phyloP scores from a whole-genome alignment of 2,329 filamentous ascomycete genomes.

The Bipolaris sorokiniana region DNA sequence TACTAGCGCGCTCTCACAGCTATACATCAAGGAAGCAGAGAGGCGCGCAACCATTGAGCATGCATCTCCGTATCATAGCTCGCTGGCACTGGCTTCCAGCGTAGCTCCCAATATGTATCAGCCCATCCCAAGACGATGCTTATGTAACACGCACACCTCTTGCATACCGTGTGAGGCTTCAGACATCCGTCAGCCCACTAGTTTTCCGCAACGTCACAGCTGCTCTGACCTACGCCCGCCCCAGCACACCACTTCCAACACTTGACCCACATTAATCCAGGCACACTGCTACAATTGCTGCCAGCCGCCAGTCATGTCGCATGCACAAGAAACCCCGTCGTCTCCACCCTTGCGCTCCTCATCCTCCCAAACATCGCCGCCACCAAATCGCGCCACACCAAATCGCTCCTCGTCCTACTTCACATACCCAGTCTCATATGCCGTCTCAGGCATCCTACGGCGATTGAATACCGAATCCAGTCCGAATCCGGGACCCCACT shows the following conservation, averaged over 20 bases:
- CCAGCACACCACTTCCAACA: conserved; percentile 27
- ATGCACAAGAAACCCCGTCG: conserved; percentile 27
- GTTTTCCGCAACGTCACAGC: conserved; percentile 37
- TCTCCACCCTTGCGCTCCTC: conserved; percentile 21
- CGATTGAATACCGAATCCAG: conserved; percentile 54
- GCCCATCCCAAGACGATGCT: conserved; percentile 1
- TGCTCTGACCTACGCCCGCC: conserved; percentile 22
- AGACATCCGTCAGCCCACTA: conserved; percentile 34
- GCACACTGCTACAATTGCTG: conserved; percentile 11
- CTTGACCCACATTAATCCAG: conserved; percentile 34
- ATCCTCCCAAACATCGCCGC: conserved; percentile 14
- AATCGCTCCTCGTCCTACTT: conserved; percentile 53
- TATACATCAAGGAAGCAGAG: conserved; percentile 17
- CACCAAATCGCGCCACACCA: conserved; percentile 17
- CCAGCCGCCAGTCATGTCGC: conserved; percentile 35
- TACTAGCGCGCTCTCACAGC: conserved; percentile 26
- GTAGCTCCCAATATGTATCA: conserved; percentile 4
- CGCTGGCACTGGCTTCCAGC: background rate
- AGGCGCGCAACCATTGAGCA: conserved; percentile 20
- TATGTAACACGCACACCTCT: conserved; percentile 13
- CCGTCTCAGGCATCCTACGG: conserved; percentile 55
- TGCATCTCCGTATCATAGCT: conserved; percentile 9
- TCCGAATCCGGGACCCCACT: conserved; percentile 14
- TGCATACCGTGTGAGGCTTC: conserved; percentile 9
- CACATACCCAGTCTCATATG: conserved; percentile 58